Base-by-base conservation (phyloP, 2,329 filamentous ascomycete genomes). In the Trichoderma asperellum region DNA sequence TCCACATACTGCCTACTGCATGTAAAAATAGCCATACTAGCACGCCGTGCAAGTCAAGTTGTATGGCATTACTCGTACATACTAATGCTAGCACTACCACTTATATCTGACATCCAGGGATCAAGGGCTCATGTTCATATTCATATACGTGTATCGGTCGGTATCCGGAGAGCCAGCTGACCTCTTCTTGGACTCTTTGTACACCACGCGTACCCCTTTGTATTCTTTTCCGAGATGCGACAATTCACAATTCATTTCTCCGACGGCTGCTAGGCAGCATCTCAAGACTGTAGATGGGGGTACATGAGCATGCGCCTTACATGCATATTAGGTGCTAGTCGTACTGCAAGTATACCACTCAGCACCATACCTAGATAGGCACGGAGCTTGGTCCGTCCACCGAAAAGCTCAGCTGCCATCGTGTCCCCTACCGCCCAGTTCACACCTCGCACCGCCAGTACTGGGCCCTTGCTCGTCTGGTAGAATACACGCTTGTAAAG, bases 181-280 rank as follows among this genome's bases (percentile, higher is more conserved):
- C 62, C 21, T 47, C 52, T 32, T 32, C 27, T 8, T 57, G 53
- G 6, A n/a, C 56, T 43, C 21, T 47, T 57, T 47, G 62, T 65
- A 65, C 62, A 47, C 16, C 18, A 18, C 35, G 10, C 53, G 49
- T 55, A 55, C 52, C 35, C 21, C 35, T 29, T 32, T 35, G 63
- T 58, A 58, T 55, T 35, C 49, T 66, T 66, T 49, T 35, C 63
- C 63, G 63, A 66, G 53, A 66, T 66, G 63, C 55, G 63, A 66
- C 55, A 58, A 7, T 66, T 66, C 63, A 49, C 37, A 58, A 37
- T 59, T 66, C 55, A 66, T 52, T 66, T 66, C 55, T 52, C 55
- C 40, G 40, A 59, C 55, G 18, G 47, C 37, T 43, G 40, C 40
- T 43, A 43, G 40, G 40, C 40, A 43, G 47, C 47, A 49, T n/a